Evolutionary conservation across 2,329 filamentous ascomycete species (phyloP).

Genomic region (Cercospora sp.): DNA sequence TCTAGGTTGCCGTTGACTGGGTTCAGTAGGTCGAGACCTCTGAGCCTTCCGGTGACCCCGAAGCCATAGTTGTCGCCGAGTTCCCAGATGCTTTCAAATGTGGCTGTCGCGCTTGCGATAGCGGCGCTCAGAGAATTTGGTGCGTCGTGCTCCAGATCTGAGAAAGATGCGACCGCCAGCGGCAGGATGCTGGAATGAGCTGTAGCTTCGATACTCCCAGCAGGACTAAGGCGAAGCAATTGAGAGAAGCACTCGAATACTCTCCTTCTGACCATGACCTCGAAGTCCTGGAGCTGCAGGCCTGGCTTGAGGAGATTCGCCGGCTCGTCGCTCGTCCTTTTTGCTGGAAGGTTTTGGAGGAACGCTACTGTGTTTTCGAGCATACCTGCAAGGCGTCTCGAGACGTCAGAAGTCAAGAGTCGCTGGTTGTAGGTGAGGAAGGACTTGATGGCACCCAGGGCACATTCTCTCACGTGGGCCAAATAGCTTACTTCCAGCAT

Average conservation of each 20-base stretch:
- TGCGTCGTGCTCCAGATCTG: slow-evolving; percentile 85
- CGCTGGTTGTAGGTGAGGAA: slow-evolving; percentile 94
- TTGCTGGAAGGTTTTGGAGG: slow-evolving; percentile 76
- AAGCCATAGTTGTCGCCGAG: slow-evolving; percentile 92
- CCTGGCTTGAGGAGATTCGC: slow-evolving; percentile 80
- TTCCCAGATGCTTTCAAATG: slow-evolving; percentile 94
- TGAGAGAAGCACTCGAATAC: slow-evolving; percentile 95
- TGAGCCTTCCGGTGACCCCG: slow-evolving; percentile 82
- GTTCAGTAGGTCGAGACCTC: slow-evolving; percentile 72
- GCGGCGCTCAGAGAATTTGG: slow-evolving; percentile 84
- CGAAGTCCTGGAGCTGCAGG: slow-evolving; percentile 84
- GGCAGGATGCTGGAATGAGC: slow-evolving; percentile 90
- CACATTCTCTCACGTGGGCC: slow-evolving; percentile 91
- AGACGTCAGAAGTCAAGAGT: slow-evolving; percentile 88
- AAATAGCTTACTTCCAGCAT: slow-evolving; percentile 89
- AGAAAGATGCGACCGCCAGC: slow-evolving; percentile 85
- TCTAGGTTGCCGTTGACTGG: slow-evolving; percentile 65
- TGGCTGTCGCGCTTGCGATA: slow-evolving; percentile 85
- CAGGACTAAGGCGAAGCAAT: slow-evolving; percentile 82
- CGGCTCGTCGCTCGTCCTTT: slow-evolving; percentile 84
- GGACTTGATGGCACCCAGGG: slow-evolving; percentile 83
- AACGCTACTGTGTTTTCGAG: slow-evolving; percentile 92
- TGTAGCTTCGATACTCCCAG: slow-evolving; percentile 79
- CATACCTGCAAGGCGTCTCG: slow-evolving; percentile 89
- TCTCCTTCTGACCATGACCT: slow-evolving; percentile 87